Conservation (phyloP, 768 basidiomycete species). For the Termitomyces sp. region DNA sequence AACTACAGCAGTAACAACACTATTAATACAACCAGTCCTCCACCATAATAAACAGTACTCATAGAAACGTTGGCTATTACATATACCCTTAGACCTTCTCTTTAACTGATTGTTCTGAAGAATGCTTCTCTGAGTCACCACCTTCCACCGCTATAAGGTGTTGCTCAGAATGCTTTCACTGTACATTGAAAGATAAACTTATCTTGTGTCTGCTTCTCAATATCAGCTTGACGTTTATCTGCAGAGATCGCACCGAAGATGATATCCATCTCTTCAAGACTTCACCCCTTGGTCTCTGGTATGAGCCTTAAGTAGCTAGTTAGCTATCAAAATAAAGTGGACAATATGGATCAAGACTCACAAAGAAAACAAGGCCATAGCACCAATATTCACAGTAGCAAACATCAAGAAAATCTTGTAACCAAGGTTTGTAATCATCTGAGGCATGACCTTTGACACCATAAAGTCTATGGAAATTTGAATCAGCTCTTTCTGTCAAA, state of each 20-base stretch:
- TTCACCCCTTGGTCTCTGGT: constrained; percentile 60
- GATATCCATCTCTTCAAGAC: constrained; percentile 52
- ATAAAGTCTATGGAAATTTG: constrained; percentile 52
- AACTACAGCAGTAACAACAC: too few species aligned
- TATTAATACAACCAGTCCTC: too few species aligned
- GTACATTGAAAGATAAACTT: not conserved
- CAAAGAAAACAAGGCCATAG: constrained; percentile 66
- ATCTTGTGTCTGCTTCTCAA: not conserved
- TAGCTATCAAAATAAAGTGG: not conserved
- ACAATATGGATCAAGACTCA: constrained; percentile 23
- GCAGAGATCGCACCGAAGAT: constrained; percentile 49
- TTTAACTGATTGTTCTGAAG: not conserved
- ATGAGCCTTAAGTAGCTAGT: constrained; percentile 33
- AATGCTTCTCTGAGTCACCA: too few species aligned
- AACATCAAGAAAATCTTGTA: constrained; percentile 80
- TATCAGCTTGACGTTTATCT: not conserved
- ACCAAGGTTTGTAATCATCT: constrained; percentile 55
- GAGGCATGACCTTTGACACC: constrained; percentile 67
- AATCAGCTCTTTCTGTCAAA: not conserved
- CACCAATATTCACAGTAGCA: constrained; percentile 66
- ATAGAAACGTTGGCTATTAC: too few species aligned
- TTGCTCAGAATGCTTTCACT: not conserved
- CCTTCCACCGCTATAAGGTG: not conserved
- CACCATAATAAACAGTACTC: too few species aligned
- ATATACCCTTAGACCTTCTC: not conserved